phyloP scores from a whole-genome alignment of 2,329 filamentous ascomycete species.

The Colletotrichum lindemuthianum region DNA sequence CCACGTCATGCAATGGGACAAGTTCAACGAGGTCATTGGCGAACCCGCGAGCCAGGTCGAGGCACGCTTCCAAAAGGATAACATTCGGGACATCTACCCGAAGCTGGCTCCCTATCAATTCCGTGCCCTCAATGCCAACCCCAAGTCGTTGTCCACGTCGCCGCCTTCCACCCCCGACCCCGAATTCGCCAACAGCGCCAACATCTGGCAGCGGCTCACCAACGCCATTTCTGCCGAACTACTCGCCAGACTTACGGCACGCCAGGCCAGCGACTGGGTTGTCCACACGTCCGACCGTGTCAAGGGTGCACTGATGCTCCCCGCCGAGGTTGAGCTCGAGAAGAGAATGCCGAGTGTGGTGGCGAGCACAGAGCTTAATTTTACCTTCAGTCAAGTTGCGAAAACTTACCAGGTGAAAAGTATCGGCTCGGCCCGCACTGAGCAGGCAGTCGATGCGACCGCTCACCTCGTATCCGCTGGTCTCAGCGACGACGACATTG shows the following conservation, averaged over 20 bases:
- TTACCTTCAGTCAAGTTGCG: constrained; percentile 56
- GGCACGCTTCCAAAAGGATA: constrained; percentile 55
- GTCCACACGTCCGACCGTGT: constrained; percentile 65
- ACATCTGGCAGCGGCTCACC: constrained; percentile 64
- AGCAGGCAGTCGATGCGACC: constrained; percentile 60
- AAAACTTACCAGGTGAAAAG: constrained; percentile 54
- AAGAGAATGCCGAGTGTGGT: constrained; percentile 47
- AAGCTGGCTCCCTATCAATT: constrained; percentile 58
- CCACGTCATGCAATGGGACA: constrained; percentile 65
- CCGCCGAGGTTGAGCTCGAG: constrained; percentile 52
- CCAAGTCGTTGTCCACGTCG: constrained; percentile 11
- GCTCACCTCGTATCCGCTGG: constrained; percentile 52
- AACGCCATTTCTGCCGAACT: constrained; percentile 56
- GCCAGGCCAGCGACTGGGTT: constrained; percentile 56
- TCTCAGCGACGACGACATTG: constrained; percentile 53
- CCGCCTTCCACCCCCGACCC: constrained; percentile 38
- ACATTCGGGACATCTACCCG: constrained; percentile 49
- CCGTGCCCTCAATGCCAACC: constrained; percentile 40
- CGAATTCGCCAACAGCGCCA: constrained; percentile 39
- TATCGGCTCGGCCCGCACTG: constrained; percentile 51
- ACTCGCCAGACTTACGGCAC: constrained; percentile 59
- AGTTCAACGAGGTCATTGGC: constrained; percentile 62
- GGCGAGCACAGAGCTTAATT: constrained; percentile 54
- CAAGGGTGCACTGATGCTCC: constrained; percentile 52
- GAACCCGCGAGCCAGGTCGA: constrained; percentile 58